These are phyloP conservation scores for Quercus robur DNA, from an alignment of 306 rosid species.

Conservation along the genomic window DNA sequence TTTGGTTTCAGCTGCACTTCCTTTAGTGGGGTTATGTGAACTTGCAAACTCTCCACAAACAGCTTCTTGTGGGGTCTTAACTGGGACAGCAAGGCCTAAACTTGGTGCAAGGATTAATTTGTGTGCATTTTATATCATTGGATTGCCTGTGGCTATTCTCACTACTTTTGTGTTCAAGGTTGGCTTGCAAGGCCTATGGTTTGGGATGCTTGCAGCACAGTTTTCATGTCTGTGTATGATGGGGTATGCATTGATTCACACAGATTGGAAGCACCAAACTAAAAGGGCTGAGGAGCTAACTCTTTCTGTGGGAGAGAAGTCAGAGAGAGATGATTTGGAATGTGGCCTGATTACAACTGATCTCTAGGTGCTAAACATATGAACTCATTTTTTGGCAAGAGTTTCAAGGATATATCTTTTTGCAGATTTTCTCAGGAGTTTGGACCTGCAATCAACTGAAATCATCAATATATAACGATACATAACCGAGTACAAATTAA, in stretches of 20 bases:
- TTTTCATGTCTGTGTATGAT: conserved; percentile 67
- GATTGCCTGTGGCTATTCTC: conserved; percentile 64
- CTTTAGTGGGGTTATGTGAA: conserved; percentile 79
- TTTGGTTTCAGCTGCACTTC: conserved; percentile 50
- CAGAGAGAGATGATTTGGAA: conserved; percentile 43
- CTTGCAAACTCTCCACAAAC: conserved; percentile 79
- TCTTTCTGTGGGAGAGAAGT: conserved; percentile 5
- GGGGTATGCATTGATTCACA: conserved; percentile 48
- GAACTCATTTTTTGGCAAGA: not conserved
- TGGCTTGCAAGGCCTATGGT: conserved; percentile 80
- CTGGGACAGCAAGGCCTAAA: conserved; percentile 75
- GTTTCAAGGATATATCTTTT: not conserved
- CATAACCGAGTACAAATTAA: conserved; percentile 8
- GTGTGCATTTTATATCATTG: conserved; percentile 74
- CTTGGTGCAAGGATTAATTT: conserved; percentile 79
- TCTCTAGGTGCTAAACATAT: conserved; percentile 12
- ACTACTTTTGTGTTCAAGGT: conserved; percentile 39
- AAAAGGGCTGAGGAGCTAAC: conserved; percentile 58
- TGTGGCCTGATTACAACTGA: conserved; percentile 40
- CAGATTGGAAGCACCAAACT: conserved; percentile 79
- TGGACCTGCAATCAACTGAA: no score
- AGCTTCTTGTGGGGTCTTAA: conserved; percentile 69
- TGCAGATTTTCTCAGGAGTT: no score
- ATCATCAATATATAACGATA: not conserved
- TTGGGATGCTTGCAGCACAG: conserved; percentile 80